phyloP scores from a whole-genome alignment of 2,329 filamentous ascomycete species.

The Malbranchea zuffiana region DNA sequence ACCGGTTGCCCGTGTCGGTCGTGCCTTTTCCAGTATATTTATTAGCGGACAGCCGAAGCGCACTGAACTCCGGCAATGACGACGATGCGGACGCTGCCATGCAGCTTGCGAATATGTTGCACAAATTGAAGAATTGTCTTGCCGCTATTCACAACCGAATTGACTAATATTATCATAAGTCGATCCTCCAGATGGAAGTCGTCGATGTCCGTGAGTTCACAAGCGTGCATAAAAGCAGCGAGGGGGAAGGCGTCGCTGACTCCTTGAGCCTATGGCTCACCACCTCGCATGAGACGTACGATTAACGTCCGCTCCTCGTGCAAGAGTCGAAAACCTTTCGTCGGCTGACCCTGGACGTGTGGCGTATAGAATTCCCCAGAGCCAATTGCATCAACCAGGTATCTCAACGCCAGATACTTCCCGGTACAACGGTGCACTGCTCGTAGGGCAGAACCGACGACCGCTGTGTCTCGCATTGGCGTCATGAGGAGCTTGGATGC shows the following conservation, averaged over 20 bases:
- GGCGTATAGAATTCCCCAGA: conserved; percentile 39
- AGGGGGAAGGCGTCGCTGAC: conserved; percentile 43
- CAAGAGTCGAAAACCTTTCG: conserved; percentile 37
- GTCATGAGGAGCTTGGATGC: conserved; percentile 44
- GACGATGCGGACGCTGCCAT: conserved; percentile 38
- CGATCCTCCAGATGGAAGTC: conserved; percentile 31
- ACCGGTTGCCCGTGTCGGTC: conserved; percentile 49
- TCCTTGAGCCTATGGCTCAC: conserved; percentile 51
- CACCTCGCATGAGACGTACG: conserved; percentile 52
- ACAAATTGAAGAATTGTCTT: conserved; percentile 42
- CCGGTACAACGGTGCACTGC: conserved; percentile 42
- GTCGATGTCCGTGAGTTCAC: conserved; percentile 32
- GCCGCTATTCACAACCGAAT: conserved; percentile 52
- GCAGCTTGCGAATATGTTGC: conserved; percentile 34
- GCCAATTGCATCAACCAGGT: conserved; percentile 38
- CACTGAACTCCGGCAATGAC: conserved; percentile 48
- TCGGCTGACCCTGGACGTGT: conserved; percentile 43
- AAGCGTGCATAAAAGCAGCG: conserved; percentile 44
- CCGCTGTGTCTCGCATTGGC: conserved; percentile 41
- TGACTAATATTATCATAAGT: conserved; percentile 43
- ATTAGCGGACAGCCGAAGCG: conserved; percentile 47
- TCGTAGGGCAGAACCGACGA: conserved; percentile 39
- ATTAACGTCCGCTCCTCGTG: conserved; percentile 44
- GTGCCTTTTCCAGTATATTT: conserved; percentile 42
- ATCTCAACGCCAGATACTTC: conserved; percentile 43